These are phyloP conservation scores for Neopestalotiopsis clavispora DNA, from an alignment of 2,329 filamentous ascomycete genomes.

Conservation along the genomic window DNA sequence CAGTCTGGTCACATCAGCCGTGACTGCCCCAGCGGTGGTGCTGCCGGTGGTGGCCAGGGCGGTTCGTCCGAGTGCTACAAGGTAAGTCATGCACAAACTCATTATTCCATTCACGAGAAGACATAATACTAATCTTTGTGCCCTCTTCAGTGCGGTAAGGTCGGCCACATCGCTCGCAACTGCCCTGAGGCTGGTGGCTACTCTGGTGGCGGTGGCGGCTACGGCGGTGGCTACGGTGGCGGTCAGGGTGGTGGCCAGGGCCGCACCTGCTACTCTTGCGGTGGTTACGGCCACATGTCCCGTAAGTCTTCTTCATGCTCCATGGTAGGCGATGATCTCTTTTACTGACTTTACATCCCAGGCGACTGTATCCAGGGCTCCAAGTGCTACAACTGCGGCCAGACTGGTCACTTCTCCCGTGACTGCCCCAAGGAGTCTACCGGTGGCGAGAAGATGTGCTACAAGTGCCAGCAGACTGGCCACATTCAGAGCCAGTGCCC, in stretches of 20 bases:
- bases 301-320: slow-evolving; percentile 54
- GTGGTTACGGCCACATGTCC: slow-evolving; percentile 95
- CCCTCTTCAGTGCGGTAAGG: slow-evolving; percentile 75
- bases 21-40: slow-evolving; percentile 69
- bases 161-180: slow-evolving; percentile 95
- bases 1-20: slow-evolving; percentile 89
- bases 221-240: slow-evolving; percentile 47
- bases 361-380: slow-evolving; percentile 96
- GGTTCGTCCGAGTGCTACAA: slow-evolving; percentile 87
- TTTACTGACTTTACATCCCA: slow-evolving; percentile 29
- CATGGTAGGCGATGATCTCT: neutral
- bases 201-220: slow-evolving; percentile 54
- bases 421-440: slow-evolving; percentile 94
- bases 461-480: slow-evolving; percentile 86
- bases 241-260: slow-evolving; percentile 52
- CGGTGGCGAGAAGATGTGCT: slow-evolving; percentile 93
- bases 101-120: slow-evolving; percentile 9
- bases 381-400: slow-evolving; percentile 99
- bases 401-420: slow-evolving; percentile 92
- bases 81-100: slow-evolving; percentile 39
- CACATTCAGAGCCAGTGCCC: slow-evolving; percentile 96
- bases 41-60: slow-evolving; percentile 48
- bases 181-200: slow-evolving; percentile 69
- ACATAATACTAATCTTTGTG: slow-evolving; percentile 17
- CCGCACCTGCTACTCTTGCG: slow-evolving; percentile 98